phyloP scores from a whole-genome alignment of 2,329 filamentous ascomycete species.

The Penicillium sp. region DNA sequence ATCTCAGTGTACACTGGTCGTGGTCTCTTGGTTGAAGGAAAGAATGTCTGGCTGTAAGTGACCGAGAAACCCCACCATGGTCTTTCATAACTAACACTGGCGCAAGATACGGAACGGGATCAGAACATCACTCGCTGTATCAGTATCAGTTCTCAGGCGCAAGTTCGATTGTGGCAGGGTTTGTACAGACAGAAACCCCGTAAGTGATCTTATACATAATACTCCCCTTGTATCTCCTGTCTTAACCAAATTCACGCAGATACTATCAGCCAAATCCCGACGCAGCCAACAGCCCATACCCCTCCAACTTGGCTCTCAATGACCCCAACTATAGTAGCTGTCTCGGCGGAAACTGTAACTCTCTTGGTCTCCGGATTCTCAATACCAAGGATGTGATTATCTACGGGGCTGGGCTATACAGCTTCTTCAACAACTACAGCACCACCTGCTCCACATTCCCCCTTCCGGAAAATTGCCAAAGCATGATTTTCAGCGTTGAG shows the following conservation, averaged over 20 bases:
- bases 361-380: slow-evolving; percentile 51
- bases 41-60: slow-evolving; percentile 40
- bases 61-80: not conserved
- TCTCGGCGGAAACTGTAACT: slow-evolving; percentile 37
- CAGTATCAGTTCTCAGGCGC: slow-evolving; percentile 48
- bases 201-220: slow-evolving; percentile 15
- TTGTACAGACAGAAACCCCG: slow-evolving; percentile 42
- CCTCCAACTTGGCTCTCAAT: slow-evolving; percentile 28
- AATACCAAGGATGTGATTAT: slow-evolving; percentile 45
- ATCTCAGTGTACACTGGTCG: slow-evolving; percentile 55
- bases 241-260: slow-evolving; percentile 10
- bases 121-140: slow-evolving; percentile 50
- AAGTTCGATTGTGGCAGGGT: slow-evolving; percentile 32
- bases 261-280: slow-evolving; percentile 42
- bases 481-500: slow-evolving; percentile 49
- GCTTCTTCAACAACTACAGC: slow-evolving; percentile 55
- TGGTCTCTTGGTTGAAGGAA: slow-evolving; percentile 51
- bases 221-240: not conserved
- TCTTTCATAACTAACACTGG: slow-evolving; percentile 4
- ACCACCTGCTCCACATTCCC: slow-evolving; percentile 43
- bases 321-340: slow-evolving; percentile 38
- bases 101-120: slow-evolving; percentile 41
- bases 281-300: slow-evolving; percentile 34
- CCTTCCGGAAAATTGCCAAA: slow-evolving; percentile 47
- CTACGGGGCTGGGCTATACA: slow-evolving; percentile 55